Conservation (phyloP, 2,329 filamentous ascomycete species). For the Trichophyton schoenleinii region DNA sequence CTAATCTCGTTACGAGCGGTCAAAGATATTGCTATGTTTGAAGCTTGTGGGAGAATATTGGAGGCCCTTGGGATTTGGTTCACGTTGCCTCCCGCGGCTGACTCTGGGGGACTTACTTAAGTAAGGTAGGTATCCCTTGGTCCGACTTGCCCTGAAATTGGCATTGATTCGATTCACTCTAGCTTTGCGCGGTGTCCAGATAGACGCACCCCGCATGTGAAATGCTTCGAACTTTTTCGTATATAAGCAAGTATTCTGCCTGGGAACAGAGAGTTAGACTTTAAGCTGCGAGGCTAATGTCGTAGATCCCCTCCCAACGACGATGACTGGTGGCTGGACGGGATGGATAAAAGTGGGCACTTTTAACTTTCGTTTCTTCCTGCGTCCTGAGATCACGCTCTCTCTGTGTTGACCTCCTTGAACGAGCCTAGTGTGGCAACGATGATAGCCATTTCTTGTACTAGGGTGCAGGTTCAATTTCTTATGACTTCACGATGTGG, state of each 20-base stretch:
- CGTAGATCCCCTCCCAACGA: not conserved
- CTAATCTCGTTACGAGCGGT: not conserved
- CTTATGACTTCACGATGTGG: not conserved
- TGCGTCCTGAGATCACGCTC: not conserved
- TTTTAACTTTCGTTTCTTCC: conserved; percentile 1
- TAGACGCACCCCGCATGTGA: not conserved
- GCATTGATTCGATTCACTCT: not conserved
- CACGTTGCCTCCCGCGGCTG: no score
- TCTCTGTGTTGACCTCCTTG: not conserved
- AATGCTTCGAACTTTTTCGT: not conserved
- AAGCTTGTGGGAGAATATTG: not conserved
- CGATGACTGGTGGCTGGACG: not conserved
- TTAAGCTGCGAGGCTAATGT: conserved; percentile 1
- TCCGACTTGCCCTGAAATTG: not conserved
- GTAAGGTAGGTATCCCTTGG: not conserved
- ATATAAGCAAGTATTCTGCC: no score
- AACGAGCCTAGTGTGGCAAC: not conserved
- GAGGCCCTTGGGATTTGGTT: not conserved
- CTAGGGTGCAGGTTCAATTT: not conserved
- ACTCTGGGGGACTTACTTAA: no score
- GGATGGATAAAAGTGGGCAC: not conserved
- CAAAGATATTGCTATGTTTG: not conserved
- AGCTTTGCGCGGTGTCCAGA: not conserved
- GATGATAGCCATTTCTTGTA: not conserved
- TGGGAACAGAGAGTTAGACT: not conserved